Evolutionary conservation across 1,284 basidiomycete genomes (phyloP).

Genomic region (Rhizopogon parksii): DNA sequence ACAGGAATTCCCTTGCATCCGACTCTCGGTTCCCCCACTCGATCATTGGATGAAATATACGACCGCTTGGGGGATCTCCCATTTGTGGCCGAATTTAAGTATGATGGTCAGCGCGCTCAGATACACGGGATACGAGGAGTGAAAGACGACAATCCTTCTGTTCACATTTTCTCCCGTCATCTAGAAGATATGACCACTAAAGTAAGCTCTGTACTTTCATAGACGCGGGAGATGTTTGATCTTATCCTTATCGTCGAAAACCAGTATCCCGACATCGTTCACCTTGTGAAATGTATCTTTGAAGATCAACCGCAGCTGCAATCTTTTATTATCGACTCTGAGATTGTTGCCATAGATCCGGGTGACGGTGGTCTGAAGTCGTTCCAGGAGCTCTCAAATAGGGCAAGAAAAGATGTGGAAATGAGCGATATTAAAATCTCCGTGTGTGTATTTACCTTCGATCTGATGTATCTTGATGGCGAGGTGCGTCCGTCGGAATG

Average conservation of each 20-base stretch:
- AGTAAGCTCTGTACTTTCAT: slow-evolving; percentile 31
- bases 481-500: slow-evolving; percentile 37
- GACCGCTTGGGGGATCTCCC: slow-evolving; percentile 58
- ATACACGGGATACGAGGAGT: slow-evolving; percentile 57
- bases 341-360: slow-evolving; percentile 75
- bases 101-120: slow-evolving; percentile 85
- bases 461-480: slow-evolving; percentile 85
- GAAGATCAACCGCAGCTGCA: slow-evolving; percentile 36
- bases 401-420: slow-evolving; percentile 82
- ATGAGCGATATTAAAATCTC: slow-evolving; percentile 74
- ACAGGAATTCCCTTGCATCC: slow-evolving; percentile 65
- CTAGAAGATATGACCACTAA: slow-evolving; percentile 91
- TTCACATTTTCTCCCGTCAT: slow-evolving; percentile 83
- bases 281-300: slow-evolving; percentile 48
- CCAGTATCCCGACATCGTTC: slow-evolving; percentile 84
- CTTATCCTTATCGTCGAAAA: slow-evolving; percentile 19
- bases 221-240: slow-evolving; percentile 6
- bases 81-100: slow-evolving; percentile 79
- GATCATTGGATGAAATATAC: slow-evolving; percentile 81
- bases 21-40: slow-evolving; percentile 76
- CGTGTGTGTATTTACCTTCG: slow-evolving; percentile 87
- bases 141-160: slow-evolving; percentile 36
- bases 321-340: slow-evolving; percentile 81
- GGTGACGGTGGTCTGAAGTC: slow-evolving; percentile 61
- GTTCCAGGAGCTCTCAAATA: slow-evolving; percentile 82